phyloP scores from a whole-genome alignment of 495 filamentous ascomycete species.

The Xylaria flabelliformis region DNA sequence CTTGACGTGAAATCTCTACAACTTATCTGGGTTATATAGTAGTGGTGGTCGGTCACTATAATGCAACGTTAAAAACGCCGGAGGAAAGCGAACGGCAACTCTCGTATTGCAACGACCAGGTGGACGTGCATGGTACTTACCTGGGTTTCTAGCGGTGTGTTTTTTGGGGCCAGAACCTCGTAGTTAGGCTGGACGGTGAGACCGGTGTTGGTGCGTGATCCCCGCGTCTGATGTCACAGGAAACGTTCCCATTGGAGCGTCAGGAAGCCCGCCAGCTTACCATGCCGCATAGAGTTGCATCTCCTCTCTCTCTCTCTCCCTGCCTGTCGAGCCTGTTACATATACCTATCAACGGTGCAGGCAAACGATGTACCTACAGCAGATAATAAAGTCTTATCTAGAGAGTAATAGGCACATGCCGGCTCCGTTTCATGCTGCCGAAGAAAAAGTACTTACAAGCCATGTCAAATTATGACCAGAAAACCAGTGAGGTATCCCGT shows the following conservation, averaged over 20 bases:
- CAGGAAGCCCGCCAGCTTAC: background rate
- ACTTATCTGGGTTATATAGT: too few relatives aligned
- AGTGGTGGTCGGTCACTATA: background rate
- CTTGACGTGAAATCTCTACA: background rate
- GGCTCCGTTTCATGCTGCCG: background rate
- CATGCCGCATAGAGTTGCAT: slow-evolving; percentile 10
- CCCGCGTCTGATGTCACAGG: slow-evolving; percentile 4
- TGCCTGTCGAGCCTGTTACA: background rate
- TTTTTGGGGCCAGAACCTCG: background rate
- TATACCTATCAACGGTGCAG: background rate
- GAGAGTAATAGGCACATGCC: background rate
- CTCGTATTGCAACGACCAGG: slow-evolving; percentile 3
- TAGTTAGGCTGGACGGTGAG: slow-evolving; percentile 5
- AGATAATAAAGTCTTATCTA: background rate
- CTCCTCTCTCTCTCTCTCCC: background rate
- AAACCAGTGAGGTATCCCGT: background rate
- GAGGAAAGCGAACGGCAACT: background rate
- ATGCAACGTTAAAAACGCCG: background rate
- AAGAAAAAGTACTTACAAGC: background rate
- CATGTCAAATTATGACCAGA: too few relatives aligned
- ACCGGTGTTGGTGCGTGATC: slow-evolving; percentile 6
- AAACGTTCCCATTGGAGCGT: slow-evolving; percentile 7
- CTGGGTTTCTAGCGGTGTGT: slow-evolving; percentile 14
- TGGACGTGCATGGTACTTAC: background rate
- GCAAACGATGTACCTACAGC: background rate